Conservation (phyloP, 768 basidiomycete genomes). For the Chalciporus sphaerocephalus region DNA sequence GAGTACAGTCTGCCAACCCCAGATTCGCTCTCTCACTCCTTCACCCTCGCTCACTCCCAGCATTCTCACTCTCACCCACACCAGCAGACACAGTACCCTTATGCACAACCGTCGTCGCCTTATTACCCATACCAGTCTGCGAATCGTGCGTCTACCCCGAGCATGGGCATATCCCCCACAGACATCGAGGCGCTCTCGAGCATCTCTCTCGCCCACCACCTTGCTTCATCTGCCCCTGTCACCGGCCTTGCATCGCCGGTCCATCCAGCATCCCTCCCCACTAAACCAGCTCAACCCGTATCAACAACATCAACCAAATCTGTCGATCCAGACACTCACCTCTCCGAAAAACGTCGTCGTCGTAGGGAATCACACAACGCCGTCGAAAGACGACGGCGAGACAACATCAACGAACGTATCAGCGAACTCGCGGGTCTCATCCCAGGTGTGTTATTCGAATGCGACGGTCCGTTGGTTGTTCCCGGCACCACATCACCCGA, state of each 20-base stretch:
- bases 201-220: constrained; percentile 21
- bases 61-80: constrained; percentile 24
- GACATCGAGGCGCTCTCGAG: constrained; percentile 22
- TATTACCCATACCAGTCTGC: constrained; percentile 25
- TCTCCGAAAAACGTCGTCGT: constrained; percentile 75
- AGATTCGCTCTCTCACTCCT: constrained; percentile 32
- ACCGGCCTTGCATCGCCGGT: background rate
- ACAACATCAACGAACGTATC: constrained; percentile 97
- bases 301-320: constrained; percentile 7
- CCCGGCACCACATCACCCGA: constrained; percentile 13
- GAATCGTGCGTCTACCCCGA: constrained; percentile 14
- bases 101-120: constrained; percentile 29
- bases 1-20: constrained; percentile 46
- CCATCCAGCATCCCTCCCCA: constrained; percentile 10
- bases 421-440: constrained; percentile 84
- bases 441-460: constrained; percentile 79
- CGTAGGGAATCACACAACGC: constrained; percentile 88
- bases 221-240: constrained; percentile 18
- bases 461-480: constrained; percentile 32
- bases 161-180: constrained; percentile 25
- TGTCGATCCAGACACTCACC: constrained; percentile 36
- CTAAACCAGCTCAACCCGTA: constrained; percentile 9
- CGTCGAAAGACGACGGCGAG: constrained; percentile 79
- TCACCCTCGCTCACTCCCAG: constrained; percentile 31
- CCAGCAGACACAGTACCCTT: constrained; percentile 22